Conservation (phyloP, 176 grass and related monocot species). For the Hordeum marinum region DNA sequence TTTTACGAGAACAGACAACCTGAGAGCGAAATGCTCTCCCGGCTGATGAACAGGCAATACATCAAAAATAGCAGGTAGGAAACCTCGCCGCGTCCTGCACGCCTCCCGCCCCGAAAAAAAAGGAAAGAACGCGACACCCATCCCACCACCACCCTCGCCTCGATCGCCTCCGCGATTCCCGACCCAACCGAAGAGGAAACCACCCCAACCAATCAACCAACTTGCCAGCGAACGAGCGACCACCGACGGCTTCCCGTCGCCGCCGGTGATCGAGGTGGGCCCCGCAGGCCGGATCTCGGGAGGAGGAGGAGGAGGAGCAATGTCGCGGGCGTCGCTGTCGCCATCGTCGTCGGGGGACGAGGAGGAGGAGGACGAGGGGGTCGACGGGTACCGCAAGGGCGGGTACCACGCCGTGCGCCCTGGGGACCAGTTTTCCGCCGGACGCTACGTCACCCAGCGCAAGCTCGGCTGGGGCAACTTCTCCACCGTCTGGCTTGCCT, state of each 20-base stretch:
- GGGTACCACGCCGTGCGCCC: slow-evolving; percentile 85
- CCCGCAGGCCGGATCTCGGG: neutral
- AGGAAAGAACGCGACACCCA: slow-evolving; percentile 31
- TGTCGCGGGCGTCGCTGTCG: slow-evolving; percentile 64
- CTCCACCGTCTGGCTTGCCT: slow-evolving; percentile 97
- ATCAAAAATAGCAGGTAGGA: slow-evolving; percentile 1
- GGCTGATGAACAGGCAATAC: neutral
- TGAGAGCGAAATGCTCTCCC: neutral
- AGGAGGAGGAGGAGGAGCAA: neutral
- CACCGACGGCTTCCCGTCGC: slow-evolving; percentile 18
- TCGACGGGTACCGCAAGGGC: slow-evolving; percentile 90
- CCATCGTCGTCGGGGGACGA: slow-evolving; percentile 66
- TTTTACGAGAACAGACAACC: neutral
- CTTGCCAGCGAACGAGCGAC: neutral
- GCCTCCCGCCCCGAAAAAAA: slow-evolving; percentile 19
- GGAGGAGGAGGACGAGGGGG: slow-evolving; percentile 89
- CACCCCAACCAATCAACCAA: neutral
- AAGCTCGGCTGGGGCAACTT: slow-evolving; percentile 98
- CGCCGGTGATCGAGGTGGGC: slow-evolving; percentile 18
- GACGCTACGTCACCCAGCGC: slow-evolving; percentile 80
- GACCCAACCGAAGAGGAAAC: neutral
- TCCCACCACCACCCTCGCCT: slow-evolving; percentile 2
- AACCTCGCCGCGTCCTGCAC: slow-evolving; percentile 23
- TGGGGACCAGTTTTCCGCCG: slow-evolving; percentile 72
- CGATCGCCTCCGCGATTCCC: slow-evolving; percentile 23